phyloP scores from a whole-genome alignment of 805 yeast species.

The Nakazawaea ishiwadae region DNA sequence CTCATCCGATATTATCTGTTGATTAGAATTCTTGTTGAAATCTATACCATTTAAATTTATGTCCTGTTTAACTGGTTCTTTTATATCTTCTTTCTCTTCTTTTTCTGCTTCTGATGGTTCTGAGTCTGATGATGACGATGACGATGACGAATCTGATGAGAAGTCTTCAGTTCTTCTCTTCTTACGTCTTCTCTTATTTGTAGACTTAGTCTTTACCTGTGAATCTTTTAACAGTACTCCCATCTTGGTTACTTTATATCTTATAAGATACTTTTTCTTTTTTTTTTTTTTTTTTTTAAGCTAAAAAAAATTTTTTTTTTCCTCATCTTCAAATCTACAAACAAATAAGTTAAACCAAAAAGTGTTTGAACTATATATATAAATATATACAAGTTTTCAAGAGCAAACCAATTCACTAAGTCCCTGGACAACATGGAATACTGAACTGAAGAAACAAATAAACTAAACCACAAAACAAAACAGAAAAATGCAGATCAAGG shows the following conservation, averaged over 20 bases:
- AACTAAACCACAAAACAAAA: too few species aligned
- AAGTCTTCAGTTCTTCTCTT: conserved; percentile 82
- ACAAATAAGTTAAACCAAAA: too few species aligned
- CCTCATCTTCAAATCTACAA: too few species aligned
- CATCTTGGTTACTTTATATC: not conserved
- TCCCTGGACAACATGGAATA: too few species aligned
- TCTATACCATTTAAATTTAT: conserved; percentile 21
- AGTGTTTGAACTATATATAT: too few species aligned
- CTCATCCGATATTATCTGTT: conserved; percentile 14
- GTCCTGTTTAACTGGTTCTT: conserved; percentile 16
- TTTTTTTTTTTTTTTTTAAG: not conserved
- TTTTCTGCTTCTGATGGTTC: conserved; percentile 23
- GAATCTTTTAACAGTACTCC: conserved; percentile 7
- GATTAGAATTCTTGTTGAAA: conserved; percentile 16
- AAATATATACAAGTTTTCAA: too few species aligned
- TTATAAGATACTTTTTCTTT: conserved; percentile 21
- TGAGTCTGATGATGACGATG: conserved; percentile 31
- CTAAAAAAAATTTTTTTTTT: not conserved
- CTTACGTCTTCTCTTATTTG: conserved; percentile 54
- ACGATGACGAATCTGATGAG: conserved; percentile 48
- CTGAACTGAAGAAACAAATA: too few species aligned
- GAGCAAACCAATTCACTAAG: too few species aligned
- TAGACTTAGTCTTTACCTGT: conserved; percentile 10
- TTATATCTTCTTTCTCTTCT: conserved; percentile 14
- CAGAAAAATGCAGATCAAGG: too few species aligned